These are phyloP conservation scores for Aspergillus sp. DNA, from an alignment of 2,329 filamentous ascomycete genomes.

Conservation along the genomic window DNA sequence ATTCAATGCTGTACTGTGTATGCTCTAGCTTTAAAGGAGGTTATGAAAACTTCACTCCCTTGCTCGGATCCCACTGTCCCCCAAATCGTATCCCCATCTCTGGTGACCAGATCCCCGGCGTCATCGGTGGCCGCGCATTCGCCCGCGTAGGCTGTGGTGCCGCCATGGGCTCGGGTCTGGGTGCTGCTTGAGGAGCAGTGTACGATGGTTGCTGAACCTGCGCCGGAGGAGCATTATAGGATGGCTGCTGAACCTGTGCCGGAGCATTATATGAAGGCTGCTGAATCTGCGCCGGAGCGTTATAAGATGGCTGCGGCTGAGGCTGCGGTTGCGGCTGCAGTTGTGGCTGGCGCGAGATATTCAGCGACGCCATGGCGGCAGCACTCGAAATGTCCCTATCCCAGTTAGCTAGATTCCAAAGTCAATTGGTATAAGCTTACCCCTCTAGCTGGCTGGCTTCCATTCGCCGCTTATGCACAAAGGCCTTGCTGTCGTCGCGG, in stretches of 20 bases:
- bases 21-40: neutral
- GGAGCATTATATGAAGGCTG: conserved; percentile 30
- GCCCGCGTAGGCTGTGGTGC: conserved; percentile 51
- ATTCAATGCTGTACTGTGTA: neutral
- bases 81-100: conserved; percentile 80
- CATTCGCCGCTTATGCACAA: conserved; percentile 76
- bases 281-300: conserved; percentile 16
- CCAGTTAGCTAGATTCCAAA: conserved; percentile 2
- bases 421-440: conserved; percentile 48
- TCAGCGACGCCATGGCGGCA: conserved; percentile 59
- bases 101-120: conserved; percentile 71
- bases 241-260: neutral
- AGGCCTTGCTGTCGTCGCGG: conserved; percentile 74
- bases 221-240: conserved; percentile 4
- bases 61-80: conserved; percentile 60
- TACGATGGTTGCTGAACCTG: conserved; percentile 5
- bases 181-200: conserved; percentile 31
- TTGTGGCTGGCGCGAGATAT: conserved; percentile 43
- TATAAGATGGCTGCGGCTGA: conserved; percentile 27
- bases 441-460: conserved; percentile 79
- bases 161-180: conserved; percentile 40
- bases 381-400: conserved; percentile 57
- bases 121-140: conserved; percentile 56
- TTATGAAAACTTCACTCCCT: conserved; percentile 58
- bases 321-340: conserved; percentile 32